These are phyloP conservation scores for Radiomyces spectabilis DNA, from an alignment of 192 early-diverging fungal species.

Conservation along the genomic window DNA sequence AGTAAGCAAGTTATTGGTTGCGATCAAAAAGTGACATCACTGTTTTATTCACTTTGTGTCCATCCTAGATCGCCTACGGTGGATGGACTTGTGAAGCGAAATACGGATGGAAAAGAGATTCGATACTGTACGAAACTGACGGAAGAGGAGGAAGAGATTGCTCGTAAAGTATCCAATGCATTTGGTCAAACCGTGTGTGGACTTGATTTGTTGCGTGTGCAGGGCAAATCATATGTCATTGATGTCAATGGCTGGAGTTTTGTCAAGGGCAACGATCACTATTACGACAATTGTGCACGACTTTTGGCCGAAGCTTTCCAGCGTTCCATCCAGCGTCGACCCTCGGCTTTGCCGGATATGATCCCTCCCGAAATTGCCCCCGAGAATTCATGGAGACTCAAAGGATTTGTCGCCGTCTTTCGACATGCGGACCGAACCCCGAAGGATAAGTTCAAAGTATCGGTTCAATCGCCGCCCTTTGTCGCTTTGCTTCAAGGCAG, in stretches of 20 bases:
- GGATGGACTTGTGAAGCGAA: conserved; percentile 90
- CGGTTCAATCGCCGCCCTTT: conserved; percentile 64
- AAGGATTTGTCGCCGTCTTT: conserved; percentile 88
- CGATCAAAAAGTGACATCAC: not conserved
- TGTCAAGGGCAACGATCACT: conserved; percentile 92
- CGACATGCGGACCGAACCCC: conserved; percentile 95
- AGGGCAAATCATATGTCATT: conserved; percentile 83
- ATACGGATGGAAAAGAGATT: conserved; percentile 96
- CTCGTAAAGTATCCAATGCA: conserved; percentile 58
- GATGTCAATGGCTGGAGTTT: conserved; percentile 99
- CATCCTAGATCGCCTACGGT: conserved; percentile 82
- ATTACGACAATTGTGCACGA: conserved; percentile 79
- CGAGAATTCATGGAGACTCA: conserved; percentile 86
- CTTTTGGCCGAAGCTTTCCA: conserved; percentile 76
- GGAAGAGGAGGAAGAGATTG: conserved; percentile 70
- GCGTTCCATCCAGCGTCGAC: conserved; percentile 34
- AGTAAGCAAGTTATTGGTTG: conserved; percentile 36
- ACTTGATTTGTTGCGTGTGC: conserved; percentile 84
- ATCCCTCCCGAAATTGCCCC: conserved; percentile 35
- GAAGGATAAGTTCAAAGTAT: conserved; percentile 95
- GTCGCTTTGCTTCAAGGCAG: conserved; percentile 59
- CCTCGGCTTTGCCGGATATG: conserved; percentile 6
- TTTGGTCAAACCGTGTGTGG: conserved; percentile 96
- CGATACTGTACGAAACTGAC: conserved; percentile 85
- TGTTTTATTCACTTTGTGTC: conserved; percentile 2